These are phyloP conservation scores for Talaromyces funiculosus DNA, from an alignment of 2,329 filamentous ascomycete genomes.

Conservation along the genomic window DNA sequence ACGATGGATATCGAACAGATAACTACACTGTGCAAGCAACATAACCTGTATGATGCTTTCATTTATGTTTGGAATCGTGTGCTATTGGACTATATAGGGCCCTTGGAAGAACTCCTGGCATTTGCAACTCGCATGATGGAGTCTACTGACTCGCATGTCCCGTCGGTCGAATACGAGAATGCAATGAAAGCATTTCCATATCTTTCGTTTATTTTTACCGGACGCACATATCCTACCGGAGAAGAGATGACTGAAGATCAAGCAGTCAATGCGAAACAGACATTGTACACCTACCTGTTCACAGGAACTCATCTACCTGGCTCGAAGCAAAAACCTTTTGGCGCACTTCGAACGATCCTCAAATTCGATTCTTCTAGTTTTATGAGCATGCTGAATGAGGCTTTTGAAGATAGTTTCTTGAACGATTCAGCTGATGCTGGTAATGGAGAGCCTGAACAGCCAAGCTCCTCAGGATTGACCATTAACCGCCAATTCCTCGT, in stretches of 20 bases:
- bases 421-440: constrained; percentile 66
- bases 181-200: constrained; percentile 93
- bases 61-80: constrained; percentile 97
- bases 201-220: constrained; percentile 83
- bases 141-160: constrained; percentile 44
- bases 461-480: constrained; percentile 50
- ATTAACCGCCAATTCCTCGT: constrained; percentile 90
- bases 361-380: constrained; percentile 88
- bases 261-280: constrained; percentile 71
- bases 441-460: constrained; percentile 42
- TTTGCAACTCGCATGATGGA: constrained; percentile 27
- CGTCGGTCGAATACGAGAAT: constrained; percentile 50
- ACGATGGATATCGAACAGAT: constrained; percentile 94
- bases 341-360: constrained; percentile 76
- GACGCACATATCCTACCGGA: constrained; percentile 85
- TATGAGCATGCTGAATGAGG: constrained; percentile 91
- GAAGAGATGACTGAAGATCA: constrained; percentile 66
- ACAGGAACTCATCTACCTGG: constrained; percentile 56
- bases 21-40: constrained; percentile 81
- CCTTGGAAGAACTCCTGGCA: constrained; percentile 72
- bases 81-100: constrained; percentile 81
- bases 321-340: constrained; percentile 64
- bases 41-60: constrained; percentile 88
- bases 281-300: constrained; percentile 91
- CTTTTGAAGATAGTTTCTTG: constrained; percentile 89